A percentile compares a stretch with the other conserved stretches of the same genome.
Conservation (phyloP, 345 rosid genomes). For the Isatis tinctoria region DNA sequence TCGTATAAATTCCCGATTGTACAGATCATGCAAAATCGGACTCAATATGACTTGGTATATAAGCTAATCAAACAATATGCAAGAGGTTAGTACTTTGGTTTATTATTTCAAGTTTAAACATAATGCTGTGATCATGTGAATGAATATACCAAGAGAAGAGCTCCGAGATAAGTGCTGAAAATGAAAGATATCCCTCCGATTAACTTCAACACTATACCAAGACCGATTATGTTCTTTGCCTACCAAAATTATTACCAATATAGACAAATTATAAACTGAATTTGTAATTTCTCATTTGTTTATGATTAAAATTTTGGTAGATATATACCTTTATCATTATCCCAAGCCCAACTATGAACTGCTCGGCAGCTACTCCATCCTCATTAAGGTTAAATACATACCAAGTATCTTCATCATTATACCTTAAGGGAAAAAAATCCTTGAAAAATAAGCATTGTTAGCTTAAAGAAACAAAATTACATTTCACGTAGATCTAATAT, state of each 20-base stretch:
- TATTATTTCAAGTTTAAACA: neutral
- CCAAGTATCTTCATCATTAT: neutral
- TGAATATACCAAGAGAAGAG: conserved; percentile 11
- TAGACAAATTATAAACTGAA: neutral
- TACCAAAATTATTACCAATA: neutral
- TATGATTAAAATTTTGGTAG: neutral
- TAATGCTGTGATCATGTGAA: neutral
- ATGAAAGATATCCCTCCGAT: conserved; percentile 21
- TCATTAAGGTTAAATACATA: conserved; percentile 5
- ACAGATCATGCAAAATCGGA: conserved; percentile 12
- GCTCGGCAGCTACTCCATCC: conserved; percentile 8
- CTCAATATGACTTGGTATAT: conserved; percentile 17
- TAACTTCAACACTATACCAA: conserved; percentile 14
- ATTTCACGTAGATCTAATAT: neutral
- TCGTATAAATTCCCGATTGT: neutral
- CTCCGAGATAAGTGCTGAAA: conserved; percentile 19
- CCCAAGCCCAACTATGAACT: neutral
- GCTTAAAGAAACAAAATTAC: neutral
- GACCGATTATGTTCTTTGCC: conserved; percentile 19
- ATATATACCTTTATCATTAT: neutral
- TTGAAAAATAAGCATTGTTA: neutral
- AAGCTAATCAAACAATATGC: conserved; percentile 15
- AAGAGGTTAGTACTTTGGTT: neutral
- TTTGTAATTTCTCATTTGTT: neutral
- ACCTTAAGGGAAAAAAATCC: neutral